phyloP scores from a whole-genome alignment of 1,284 basidiomycete genomes.

The Lentinus polychrous region DNA sequence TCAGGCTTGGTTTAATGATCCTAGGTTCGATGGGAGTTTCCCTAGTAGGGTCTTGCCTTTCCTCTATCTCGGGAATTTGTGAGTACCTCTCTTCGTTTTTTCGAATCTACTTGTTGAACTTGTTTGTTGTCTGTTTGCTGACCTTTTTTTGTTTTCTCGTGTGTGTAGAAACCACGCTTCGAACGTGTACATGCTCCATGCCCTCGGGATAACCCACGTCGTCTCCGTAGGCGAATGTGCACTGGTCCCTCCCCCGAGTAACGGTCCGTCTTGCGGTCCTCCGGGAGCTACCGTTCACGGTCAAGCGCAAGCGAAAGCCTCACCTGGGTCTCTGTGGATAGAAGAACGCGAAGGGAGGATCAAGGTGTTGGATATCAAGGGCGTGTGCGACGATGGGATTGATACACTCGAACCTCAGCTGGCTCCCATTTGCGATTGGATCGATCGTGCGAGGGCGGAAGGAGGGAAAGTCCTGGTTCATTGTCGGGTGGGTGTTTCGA shows the following conservation, averaged over 20 bases:
- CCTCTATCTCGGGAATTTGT: constrained; percentile 94
- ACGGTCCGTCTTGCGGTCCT: constrained; percentile 6
- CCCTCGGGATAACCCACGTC: constrained; percentile 95
- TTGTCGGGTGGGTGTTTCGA: constrained; percentile 91
- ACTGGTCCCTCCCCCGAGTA: constrained; percentile 58
- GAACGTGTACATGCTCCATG: constrained; percentile 93
- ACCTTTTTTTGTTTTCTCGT: not conserved
- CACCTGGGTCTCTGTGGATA: constrained; percentile 74
- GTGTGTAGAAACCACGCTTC: constrained; percentile 81
- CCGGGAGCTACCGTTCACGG: constrained; percentile 17
- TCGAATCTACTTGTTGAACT: not conserved
- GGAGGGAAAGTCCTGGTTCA: constrained; percentile 94
- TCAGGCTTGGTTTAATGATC: constrained; percentile 88
- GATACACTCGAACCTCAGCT: constrained; percentile 89
- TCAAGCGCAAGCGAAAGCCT: not conserved
- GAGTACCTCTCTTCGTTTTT: constrained; percentile 29
- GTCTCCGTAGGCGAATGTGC: constrained; percentile 96
- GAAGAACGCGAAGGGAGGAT: constrained; percentile 85
- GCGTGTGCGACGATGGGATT: constrained; percentile 92
- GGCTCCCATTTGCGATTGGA: constrained; percentile 86
- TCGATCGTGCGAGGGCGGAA: constrained; percentile 74
- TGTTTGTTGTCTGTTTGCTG: constrained; percentile 6
- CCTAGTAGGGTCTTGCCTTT: constrained; percentile 91
- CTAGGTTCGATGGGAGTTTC: constrained; percentile 91
- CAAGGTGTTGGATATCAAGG: constrained; percentile 84